A percentile compares a stretch with the other conserved stretches of the same genome.
phyloP scores from a whole-genome alignment of 768 basidiomycete species.

The Boletus edulis region DNA sequence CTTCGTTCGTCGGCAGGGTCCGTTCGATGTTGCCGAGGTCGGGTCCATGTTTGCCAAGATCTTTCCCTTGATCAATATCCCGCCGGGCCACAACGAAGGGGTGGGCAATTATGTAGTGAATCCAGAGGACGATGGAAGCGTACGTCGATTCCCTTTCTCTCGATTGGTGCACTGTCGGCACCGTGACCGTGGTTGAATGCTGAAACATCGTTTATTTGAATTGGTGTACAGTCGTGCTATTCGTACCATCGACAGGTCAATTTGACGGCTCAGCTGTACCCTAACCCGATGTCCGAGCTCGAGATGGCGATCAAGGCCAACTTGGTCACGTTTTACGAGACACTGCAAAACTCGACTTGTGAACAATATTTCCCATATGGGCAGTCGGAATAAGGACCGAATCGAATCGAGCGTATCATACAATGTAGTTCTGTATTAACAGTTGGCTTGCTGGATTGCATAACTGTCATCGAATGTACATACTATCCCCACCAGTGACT shows the following conservation, averaged over 20 bases:
- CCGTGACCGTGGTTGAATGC: background rate
- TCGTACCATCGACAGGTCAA: slow-evolving; percentile 20
- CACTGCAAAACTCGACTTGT: slow-evolving; percentile 10
- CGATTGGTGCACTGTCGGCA: background rate
- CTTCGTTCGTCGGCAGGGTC: slow-evolving; percentile 16
- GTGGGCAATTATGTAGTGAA: slow-evolving; percentile 14
- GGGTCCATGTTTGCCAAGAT: background rate
- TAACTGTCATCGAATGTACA: too few species aligned
- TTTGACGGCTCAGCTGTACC: slow-evolving; percentile 20
- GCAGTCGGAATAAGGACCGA: background rate
- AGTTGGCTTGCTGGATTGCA: too few species aligned
- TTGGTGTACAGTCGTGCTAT: slow-evolving; percentile 13
- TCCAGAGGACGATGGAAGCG: slow-evolving; percentile 4
- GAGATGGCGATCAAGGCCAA: slow-evolving; percentile 21
- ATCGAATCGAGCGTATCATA: too few species aligned
- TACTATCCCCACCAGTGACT: too few species aligned
- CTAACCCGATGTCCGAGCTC: slow-evolving; percentile 20
- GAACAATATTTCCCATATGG: slow-evolving; percentile 17
- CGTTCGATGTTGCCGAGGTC: slow-evolving; percentile 10
- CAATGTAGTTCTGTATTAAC: too few species aligned
- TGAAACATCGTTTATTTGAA: background rate
- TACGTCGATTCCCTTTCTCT: background rate
- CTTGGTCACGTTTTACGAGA: slow-evolving; percentile 14
- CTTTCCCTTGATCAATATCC: background rate
- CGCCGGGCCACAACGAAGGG: slow-evolving; percentile 17